Base-by-base conservation (phyloP, 768 basidiomycete species). In the Coprinellus micaceus region DNA sequence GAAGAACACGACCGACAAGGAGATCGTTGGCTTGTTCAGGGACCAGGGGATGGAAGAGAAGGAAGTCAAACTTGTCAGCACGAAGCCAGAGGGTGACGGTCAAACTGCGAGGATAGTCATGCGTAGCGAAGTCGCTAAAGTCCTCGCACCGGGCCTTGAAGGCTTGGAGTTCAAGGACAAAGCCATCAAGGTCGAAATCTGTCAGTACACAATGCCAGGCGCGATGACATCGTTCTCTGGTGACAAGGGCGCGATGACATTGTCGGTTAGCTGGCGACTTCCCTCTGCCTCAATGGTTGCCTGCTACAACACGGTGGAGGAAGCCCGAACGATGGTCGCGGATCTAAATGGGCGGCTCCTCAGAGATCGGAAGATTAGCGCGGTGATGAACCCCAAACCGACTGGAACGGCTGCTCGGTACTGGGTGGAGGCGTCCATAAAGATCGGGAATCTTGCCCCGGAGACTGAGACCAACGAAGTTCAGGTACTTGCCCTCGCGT, bases 191-290 rank as follows among this genome's bases (percentile, higher is more conserved):
- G 74, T 84, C 30, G 77, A 78, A 58, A 67, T 79, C 33, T 67
- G 70, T 40, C 65, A 75, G 39, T 74, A 73, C 46, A 69, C 70
- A 36, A 68, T 68, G 52, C 55, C 70, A 7, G 72, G 73, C 39
- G 71, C 74, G 9, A 82, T 82, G 82, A 74, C 63, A 25, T 69
- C 66, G 10, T 60, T 68, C 2, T 25, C 47, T 1, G 15, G 43
- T 1, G 22, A 10, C 4, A 59, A 60, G 4, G 68, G 67, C 2
- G 69, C 65, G 3, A 70, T 79, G 12, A 69, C 74, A 37, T 62
- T 86, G 46, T 74, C 73, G 0, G 72, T 86, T 43, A 76, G 74
- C 13, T 88, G 84, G 82, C 71, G 67, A 5, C 67, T 69, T 0
- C 83, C 83, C 1, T 79, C 77, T n/a, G 63, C 63, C 5, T 67